Conservation (phyloP, 345 rosid genomes). For the Arabidopsis suecica region DNA sequence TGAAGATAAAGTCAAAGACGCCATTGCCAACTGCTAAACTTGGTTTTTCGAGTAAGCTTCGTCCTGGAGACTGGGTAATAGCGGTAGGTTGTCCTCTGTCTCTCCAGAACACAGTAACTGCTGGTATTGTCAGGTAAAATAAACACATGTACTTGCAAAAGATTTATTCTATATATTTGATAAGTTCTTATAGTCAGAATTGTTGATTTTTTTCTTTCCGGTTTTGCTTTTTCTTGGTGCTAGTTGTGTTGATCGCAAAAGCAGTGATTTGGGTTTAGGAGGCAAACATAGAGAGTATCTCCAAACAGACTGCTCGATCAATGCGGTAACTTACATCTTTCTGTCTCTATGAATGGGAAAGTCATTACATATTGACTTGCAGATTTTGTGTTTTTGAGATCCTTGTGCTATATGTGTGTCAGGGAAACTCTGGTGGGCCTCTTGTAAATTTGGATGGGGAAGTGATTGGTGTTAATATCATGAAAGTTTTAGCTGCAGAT, state of each 20-base stretch:
- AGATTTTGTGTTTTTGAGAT: not conserved
- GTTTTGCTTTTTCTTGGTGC: slow-evolving; percentile 26
- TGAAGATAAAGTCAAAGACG: slow-evolving; percentile 77
- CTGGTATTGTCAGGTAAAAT: slow-evolving; percentile 85
- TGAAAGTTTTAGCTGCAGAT: slow-evolving; percentile 83
- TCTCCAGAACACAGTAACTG: slow-evolving; percentile 91
- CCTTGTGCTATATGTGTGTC: slow-evolving; percentile 19
- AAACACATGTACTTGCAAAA: not conserved
- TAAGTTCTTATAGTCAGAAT: slow-evolving; percentile 9
- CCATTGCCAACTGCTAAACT: slow-evolving; percentile 84
- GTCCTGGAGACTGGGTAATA: slow-evolving; percentile 96
- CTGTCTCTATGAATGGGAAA: not conserved
- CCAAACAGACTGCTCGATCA: slow-evolving; percentile 91
- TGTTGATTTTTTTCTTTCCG: not conserved
- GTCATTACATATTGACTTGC: not conserved
- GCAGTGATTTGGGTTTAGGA: slow-evolving; percentile 92
- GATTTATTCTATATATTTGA: not conserved
- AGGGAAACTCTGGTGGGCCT: slow-evolving; percentile 99
- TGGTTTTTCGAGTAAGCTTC: slow-evolving; percentile 85
- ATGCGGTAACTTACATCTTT: slow-evolving; percentile 56
- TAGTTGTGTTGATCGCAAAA: slow-evolving; percentile 94
- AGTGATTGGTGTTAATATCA: slow-evolving; percentile 82
- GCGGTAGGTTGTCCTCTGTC: slow-evolving; percentile 97
- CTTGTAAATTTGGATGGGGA: slow-evolving; percentile 93
- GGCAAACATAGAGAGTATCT: slow-evolving; percentile 86